Base-by-base conservation (phyloP, 2,329 filamentous ascomycete species). In the Allantophomopsis lycopodina region DNA sequence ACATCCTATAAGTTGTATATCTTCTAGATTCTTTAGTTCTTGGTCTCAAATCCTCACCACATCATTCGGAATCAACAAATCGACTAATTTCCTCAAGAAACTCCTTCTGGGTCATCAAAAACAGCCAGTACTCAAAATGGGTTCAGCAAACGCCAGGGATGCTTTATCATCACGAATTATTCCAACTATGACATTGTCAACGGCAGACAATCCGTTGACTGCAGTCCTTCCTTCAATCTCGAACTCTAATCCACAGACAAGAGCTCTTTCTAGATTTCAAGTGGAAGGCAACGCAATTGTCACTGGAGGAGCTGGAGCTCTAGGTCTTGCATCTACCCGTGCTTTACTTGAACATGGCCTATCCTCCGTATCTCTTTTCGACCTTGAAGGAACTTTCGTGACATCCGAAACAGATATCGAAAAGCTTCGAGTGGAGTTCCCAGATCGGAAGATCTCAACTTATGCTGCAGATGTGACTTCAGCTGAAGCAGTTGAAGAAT, bases 301-400 rank as follows among this genome's bases (percentile, higher is more conserved):
- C 11, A 82, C 79, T 0, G 79, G 79, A 14, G 79, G 79, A 23
- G 70, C 75, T 12, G 80, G 80, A 4, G 75, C 69, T 10, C 61
- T 83, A 0, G 78, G 73, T 6, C 62, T 78, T 7, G 63, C 65
- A 40, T 66, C 69, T 20, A 70, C 70, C 1, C 60, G 66, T 35
- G 79, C 79, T 2, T 65, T 85, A 15, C 73, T 84, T 31, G 77
- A 84, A 55, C 79, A 84, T 50, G 79, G 79, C 7, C 60, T 75
- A 2, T 53, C 60, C 0, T 73, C 71, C 2, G 59, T 83, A 10
- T 66, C 65, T 33, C 64, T 84, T 21, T 71, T 80, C 51, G 79
- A 83, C 52, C 18, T 20, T 7, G 18, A 20, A 20, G 4, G 35
- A 52, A 18, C 45, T 50, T 51, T 78, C 11, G 60, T 69, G 48